Base-by-base conservation (phyloP, 805 yeast genomes). In the Candida montana region DNA sequence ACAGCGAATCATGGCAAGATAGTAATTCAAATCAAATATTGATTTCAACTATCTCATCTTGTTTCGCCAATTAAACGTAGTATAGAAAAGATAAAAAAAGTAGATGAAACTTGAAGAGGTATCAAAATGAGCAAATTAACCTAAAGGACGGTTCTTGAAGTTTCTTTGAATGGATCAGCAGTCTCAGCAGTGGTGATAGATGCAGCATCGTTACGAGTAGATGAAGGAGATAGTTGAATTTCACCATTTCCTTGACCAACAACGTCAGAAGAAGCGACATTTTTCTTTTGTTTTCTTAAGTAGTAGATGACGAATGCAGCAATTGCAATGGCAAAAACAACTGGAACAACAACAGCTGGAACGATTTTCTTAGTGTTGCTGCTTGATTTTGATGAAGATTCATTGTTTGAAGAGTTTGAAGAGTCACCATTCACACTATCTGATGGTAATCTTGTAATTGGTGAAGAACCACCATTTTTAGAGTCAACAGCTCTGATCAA, bases 261-360 rank as follows among this genome's bases (percentile, higher is more conserved):
- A 18, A 35, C 18, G 18, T 32, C 17, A 24, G 41, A 15, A 7
- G 31, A 8, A 19, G 26, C 32, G n/a, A 40, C 31, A 16, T 35
- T 45, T 39, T 49, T 49, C 47, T 53, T 54, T 20, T 54, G 51
- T 32, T 52, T 59, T 39, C 51, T 50, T 42, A 64, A 48, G 52
- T 58, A 67, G 55, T 46, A 60, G 39, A 62, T 40, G 21, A 66
- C 63, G 37, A 49, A 60, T 29, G 42, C 46, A 2, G 61, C 57
- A 28, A 68, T 51, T 2, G 53, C 47, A 17, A 52, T 46, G 17
- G 62, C 54, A 3, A 55, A 67, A 11, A 67, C 59, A 7, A 69
- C 64, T 35, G 73, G 72, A 10, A 68, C 68, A 18, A 68, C 62
- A 12, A 69, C 72, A 12, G 72, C 71, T 39, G 73, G 72, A 12